Evolutionary conservation across 106 monocot species (phyloP), one percentile per base, ranked within the genome.

Genomic region (Dioscorea zingiberensis): DNA sequence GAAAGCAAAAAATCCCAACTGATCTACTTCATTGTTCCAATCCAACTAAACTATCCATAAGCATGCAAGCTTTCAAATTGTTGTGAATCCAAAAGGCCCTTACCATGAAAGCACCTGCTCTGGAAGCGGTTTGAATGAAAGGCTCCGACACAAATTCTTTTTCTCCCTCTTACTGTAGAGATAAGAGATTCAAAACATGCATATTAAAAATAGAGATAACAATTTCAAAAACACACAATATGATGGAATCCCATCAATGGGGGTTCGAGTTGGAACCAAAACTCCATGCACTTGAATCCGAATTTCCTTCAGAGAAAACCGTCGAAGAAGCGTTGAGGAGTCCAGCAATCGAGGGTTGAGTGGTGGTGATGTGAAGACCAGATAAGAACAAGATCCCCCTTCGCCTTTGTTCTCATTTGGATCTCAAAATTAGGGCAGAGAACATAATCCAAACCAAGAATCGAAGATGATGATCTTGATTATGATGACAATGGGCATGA

Each of bases 81-180:
- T 10, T 38, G 38, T 38, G 38, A 38, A 5, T 19, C 4, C 19
- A 53, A 4, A 53, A 17, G 27, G 60, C 10, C 38, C 48, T 14
- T 63, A 78, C 78, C 78, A 19, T 78, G 78, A 66, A 80, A 74
- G 15, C 55, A 74, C 63, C 80, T 80, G 22, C 28, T 66, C 15
- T 70, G 48, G 25, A 58, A 74, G 58, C 64, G 65, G 19, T 29
- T 21, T 10, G 45, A 13, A 27, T 18, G 64, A 59, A 59, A 27
- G 16, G 54, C 28, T 25, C 32, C 38, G 70, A 21, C 28, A 7
- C 44, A 22, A 32, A 29, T 59, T 23, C 63, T 67, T 63, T 24
- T 53, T 9, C 6, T 64, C 57, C 51, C 38, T 74, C 27, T 70
- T n/a, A 49, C 74, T 74, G 48, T 23, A 23, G 7, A 49, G n/a